Evolutionary conservation across 1,139 yeast species (phyloP).

Genomic region (Taiozyma sp.): DNA sequence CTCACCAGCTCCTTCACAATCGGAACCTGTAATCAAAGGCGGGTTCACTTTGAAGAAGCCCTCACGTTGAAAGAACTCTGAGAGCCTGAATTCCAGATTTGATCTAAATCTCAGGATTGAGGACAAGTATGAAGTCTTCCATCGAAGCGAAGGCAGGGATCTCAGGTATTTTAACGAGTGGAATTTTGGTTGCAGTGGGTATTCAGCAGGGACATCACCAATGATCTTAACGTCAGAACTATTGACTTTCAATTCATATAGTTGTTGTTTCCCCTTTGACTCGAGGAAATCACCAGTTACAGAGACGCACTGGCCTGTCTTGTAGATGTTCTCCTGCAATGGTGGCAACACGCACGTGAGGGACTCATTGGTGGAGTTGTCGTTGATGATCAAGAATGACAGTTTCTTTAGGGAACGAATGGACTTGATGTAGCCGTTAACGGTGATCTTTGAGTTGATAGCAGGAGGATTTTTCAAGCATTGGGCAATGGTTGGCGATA

Average conservation of each 20-base stretch:
- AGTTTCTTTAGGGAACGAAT: conserved; percentile 63
- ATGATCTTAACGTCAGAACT: conserved; percentile 30
- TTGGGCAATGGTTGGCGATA: conserved; percentile 1
- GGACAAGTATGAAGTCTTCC: conserved; percentile 63
- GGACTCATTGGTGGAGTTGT: conserved; percentile 58
- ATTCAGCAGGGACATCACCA: conserved; percentile 58
- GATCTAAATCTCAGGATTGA: conserved; percentile 73
- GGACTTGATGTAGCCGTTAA: conserved; percentile 76
- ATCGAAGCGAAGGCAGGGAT: conserved; percentile 67
- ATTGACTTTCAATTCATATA: conserved; percentile 39
- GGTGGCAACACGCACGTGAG: conserved; percentile 55
- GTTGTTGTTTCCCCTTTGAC: conserved; percentile 44
- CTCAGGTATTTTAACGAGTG: conserved; percentile 67
- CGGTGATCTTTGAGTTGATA: conserved; percentile 43
- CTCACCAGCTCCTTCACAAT: conserved; percentile 98
- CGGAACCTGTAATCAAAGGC: conserved; percentile 83
- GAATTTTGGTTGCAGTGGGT: conserved; percentile 81
- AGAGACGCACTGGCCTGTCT: conserved; percentile 39
- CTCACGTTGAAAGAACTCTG: conserved; percentile 47
- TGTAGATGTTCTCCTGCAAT: conserved; percentile 27
- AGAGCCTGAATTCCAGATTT: conserved; percentile 48
- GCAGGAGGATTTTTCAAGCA: conserved; percentile 3
- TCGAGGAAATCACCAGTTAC: conserved; percentile 42
- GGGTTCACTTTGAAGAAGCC: conserved; percentile 74
- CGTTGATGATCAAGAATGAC: conserved; percentile 73